Conservation (phyloP, 495 filamentous ascomycete species). For the Schizothecium vesticola region DNA sequence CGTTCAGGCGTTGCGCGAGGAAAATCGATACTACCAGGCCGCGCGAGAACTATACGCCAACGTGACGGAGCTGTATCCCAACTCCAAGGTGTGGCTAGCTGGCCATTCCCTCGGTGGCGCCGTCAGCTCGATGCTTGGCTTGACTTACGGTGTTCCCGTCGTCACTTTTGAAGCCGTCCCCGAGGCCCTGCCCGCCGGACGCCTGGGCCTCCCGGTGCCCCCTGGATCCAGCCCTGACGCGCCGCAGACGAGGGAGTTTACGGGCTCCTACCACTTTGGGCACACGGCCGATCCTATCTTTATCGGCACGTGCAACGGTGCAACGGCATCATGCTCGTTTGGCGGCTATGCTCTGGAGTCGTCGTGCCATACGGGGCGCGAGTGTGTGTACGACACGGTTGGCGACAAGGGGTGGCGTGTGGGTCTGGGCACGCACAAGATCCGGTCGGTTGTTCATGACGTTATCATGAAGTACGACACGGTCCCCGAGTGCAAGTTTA, state of each 20-base stretch:
- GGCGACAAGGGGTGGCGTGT: slow-evolving; percentile 85
- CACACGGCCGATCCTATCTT: slow-evolving; percentile 94
- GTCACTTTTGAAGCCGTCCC: slow-evolving; percentile 88
- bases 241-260: slow-evolving; percentile 64
- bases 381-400: slow-evolving; percentile 90
- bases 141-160: slow-evolving; percentile 83
- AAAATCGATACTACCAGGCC: slow-evolving; percentile 87
- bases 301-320: slow-evolving; percentile 89
- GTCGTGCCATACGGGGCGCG: slow-evolving; percentile 78
- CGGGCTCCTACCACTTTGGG: slow-evolving; percentile 87
- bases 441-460: slow-evolving; percentile 75
- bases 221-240: slow-evolving; percentile 65
- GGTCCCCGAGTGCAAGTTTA: slow-evolving; percentile 64
- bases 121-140: slow-evolving; percentile 74
- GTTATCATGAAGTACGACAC: slow-evolving; percentile 76
- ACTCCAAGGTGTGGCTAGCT: slow-evolving; percentile 78
- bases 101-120: slow-evolving; percentile 91
- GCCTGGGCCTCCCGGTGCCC: slow-evolving; percentile 81
- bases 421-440: slow-evolving; percentile 78
- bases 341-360: slow-evolving; percentile 94
- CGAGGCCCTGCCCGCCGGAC: slow-evolving; percentile 78
- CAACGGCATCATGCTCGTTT: slow-evolving; percentile 79
- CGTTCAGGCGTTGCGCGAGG: slow-evolving; percentile 61
- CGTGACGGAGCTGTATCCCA: slow-evolving; percentile 81
- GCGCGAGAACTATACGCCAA: slow-evolving; percentile 85